phyloP scores from a whole-genome alignment of 441 rosid species.

The Jatropha multifida region DNA sequence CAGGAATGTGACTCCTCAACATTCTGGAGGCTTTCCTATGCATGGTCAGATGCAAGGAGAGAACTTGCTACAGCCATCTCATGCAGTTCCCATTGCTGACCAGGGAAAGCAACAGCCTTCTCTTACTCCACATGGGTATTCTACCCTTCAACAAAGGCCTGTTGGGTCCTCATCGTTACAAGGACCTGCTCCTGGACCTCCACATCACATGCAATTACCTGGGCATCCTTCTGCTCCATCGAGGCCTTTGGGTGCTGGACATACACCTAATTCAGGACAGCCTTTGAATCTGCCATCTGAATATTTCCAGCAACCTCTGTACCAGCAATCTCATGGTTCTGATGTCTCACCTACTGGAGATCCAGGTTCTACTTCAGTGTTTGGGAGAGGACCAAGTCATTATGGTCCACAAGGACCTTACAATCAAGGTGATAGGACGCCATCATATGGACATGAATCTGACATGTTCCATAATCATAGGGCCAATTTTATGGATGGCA shows the following conservation, averaged over 20 bases:
- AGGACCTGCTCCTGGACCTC: slow-evolving; percentile 39
- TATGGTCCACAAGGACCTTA: slow-evolving; percentile 39
- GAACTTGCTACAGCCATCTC: slow-evolving; percentile 22
- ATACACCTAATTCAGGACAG: slow-evolving; percentile 25
- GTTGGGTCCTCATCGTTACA: slow-evolving; percentile 42
- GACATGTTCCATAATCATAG: slow-evolving; percentile 32
- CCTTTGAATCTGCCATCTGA: slow-evolving; percentile 22
- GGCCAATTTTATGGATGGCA: slow-evolving; percentile 36
- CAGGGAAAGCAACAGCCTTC: slow-evolving; percentile 33
- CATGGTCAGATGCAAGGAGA: slow-evolving; percentile 33
- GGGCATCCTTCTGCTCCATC: slow-evolving; percentile 39
- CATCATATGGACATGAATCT: slow-evolving; percentile 32
- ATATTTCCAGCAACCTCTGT: slow-evolving; percentile 21
- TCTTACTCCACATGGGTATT: slow-evolving; percentile 29
- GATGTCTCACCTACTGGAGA: slow-evolving; percentile 36
- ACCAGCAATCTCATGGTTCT: slow-evolving; percentile 29
- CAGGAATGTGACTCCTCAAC: slow-evolving; percentile 25
- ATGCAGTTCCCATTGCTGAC: slow-evolving; percentile 16
- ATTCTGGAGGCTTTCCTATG: slow-evolving; percentile 33
- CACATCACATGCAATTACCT: slow-evolving; percentile 32
- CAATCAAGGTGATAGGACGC: slow-evolving; percentile 25
- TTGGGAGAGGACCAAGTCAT: slow-evolving; percentile 41
- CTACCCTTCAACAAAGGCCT: slow-evolving; percentile 44
- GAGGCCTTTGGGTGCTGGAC: slow-evolving; percentile 43
- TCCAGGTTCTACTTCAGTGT: slow-evolving; percentile 30